Percentiles rank a stretch among this genome's conserved stretches.
Evolutionary conservation across 2,329 filamentous ascomycete species (phyloP).

Genomic region (Cladosporium velox): DNA sequence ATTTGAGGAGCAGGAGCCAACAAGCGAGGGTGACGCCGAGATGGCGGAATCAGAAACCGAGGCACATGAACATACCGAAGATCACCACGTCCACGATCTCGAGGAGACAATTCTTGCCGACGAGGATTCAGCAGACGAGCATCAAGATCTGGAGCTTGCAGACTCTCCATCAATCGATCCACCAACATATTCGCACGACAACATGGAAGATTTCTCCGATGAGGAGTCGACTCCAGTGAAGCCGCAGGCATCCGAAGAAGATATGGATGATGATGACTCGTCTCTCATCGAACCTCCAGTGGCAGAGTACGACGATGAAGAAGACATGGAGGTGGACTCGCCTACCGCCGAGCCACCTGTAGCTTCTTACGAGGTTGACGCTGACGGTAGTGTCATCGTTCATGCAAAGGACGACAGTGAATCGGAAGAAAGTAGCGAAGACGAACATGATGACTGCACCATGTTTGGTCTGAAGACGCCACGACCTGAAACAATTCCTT

Average conservation of each 20-base stretch:
- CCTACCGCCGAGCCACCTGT: constrained; percentile 8
- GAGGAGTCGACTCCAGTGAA: constrained; percentile 3
- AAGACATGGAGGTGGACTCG: constrained; percentile 5
- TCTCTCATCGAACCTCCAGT: constrained; percentile 9
- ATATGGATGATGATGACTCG: background rate
- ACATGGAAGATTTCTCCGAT: constrained; percentile 1
- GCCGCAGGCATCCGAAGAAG: background rate
- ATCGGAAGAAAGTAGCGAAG: background rate
- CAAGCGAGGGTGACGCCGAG: constrained; percentile 7
- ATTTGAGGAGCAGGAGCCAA: constrained; percentile 9
- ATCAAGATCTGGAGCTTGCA: background rate
- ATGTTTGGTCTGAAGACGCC: constrained; percentile 22
- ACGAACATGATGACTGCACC: constrained; percentile 10
- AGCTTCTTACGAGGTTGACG: constrained; percentile 7
- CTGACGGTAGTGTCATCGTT: constrained; percentile 6
- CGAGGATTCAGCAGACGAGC: constrained; percentile 22
- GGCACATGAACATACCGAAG: background rate
- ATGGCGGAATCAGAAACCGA: background rate
- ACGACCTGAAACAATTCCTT: constrained; percentile 34
- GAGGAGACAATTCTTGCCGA: constrained; percentile 26
- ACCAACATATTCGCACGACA: background rate
- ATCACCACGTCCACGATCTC: constrained; percentile 13
- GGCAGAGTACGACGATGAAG: background rate
- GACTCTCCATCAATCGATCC: constrained; percentile 1
- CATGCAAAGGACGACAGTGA: constrained; percentile 1